Evolutionary conservation across 148 eudicot species (phyloP).

Genomic region (Camellia sinensis): DNA sequence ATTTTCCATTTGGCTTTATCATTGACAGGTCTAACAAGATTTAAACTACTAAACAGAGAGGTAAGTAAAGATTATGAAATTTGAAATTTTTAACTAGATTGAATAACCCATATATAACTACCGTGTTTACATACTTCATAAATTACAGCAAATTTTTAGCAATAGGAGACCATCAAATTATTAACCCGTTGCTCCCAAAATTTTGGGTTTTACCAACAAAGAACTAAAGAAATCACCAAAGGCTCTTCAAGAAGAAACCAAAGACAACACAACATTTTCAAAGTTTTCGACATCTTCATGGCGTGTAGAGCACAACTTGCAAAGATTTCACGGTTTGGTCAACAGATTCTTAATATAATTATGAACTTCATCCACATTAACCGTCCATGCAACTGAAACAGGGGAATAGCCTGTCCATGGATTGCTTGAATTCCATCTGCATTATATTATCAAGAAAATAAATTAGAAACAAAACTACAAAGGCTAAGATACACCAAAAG

Average conservation of each 20-base stretch:
- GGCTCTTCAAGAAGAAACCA: background rate
- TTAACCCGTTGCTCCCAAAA: background rate
- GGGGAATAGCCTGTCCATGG: constrained; percentile 89
- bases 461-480: background rate
- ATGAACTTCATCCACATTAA: constrained; percentile 61
- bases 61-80: too few species aligned
- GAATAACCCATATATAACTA: too few species aligned
- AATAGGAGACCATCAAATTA: too few species aligned
- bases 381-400: constrained; percentile 86
- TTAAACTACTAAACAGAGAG: too few species aligned
- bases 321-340: constrained; percentile 48
- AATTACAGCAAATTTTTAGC: too few species aligned
- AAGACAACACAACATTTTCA: constrained; percentile 12
- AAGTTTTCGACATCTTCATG: background rate
- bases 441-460: background rate
- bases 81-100: too few species aligned
- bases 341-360: constrained; percentile 57
- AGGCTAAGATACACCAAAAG: background rate
- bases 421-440: constrained; percentile 80
- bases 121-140: too few species aligned
- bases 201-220: background rate
- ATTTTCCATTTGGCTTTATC: too few species aligned
- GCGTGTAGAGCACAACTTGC: background rate
- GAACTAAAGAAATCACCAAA: background rate
- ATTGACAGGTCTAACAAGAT: too few species aligned